Base-by-base conservation (phyloP, 768 basidiomycete species). In the Serendipita sp. region DNA sequence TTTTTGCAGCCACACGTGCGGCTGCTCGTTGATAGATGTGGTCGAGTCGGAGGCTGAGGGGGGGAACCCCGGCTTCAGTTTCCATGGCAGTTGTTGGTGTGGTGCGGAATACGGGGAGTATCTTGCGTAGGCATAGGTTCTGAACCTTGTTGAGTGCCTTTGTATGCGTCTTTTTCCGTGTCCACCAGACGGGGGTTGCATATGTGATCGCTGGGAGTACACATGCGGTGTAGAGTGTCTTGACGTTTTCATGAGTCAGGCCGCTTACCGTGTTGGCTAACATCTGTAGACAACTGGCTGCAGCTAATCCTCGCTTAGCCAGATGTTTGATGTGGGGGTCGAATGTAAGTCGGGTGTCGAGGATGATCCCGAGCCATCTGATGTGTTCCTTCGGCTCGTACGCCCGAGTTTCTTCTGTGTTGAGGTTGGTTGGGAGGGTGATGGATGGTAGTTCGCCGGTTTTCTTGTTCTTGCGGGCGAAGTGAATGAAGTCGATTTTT, bases 141-240 rank as follows among this genome's bases (percentile, higher is more conserved):
- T 23, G 23, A 1, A 23, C 23, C 1, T 23, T 23, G 23, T 23
- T 1, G 23, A 23, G 23, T 23, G 23, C 1, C 23, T 23, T 23
- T 23, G 23, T 23, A 23, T 75, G 74, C 3, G 41, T 15, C 63
- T 69, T 70, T 18, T 66, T 68, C 3, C 71, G 71, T 0, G 68
- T 70, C 73, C 73, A 75, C 74, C 75, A 77, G 1, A 68, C 69
- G 7, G 72, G 71, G 65, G 69, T 67, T 0, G 73, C 75, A 65
- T 77, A 75, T 3, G 74, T 71, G 41, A 76, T 68, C 7, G 74
- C 70, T 0, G 76, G 74, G 0, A 74, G 47, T 3, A 77, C 68
- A 34, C 72, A 74, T 1, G 70, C 65, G 0, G 62, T 45, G 69
- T 75, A 76, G 1, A 77, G 69, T 3, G 44, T 69, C 5, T 71